Base-by-base conservation (phyloP, 1,139 yeast genomes). In the Saccharomyces hybrid region DNA sequence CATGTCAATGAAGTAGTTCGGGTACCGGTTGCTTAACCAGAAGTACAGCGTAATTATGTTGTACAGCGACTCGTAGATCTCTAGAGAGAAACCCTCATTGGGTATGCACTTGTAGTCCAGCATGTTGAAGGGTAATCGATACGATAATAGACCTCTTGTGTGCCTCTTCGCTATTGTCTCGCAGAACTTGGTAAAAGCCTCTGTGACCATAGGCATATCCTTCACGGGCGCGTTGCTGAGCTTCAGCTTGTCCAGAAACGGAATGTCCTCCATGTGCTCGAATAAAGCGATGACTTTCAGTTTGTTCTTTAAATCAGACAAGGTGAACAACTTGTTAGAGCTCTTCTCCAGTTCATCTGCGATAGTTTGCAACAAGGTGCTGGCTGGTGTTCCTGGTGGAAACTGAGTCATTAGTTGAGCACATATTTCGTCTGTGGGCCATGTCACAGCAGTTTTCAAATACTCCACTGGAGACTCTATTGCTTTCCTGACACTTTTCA, bases 11-110 rank as follows among this genome's bases (percentile, higher is more conserved):
- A 90, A 87, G 53, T 84, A 77, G 42, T 85, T 82, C 0, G 97
- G 96, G 75, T 87, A 91, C 65, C 97, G 73, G 67, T 88, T 93
- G 57, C 88, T 79, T 59, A 93, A 75, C 99, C 99, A 93, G 68
- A 89, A 73, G 66, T 82, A 91, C 12, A 88, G 73, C 60, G 85
- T 78, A 26, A 88, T 77, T 50, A 82, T 73, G 60, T 82, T 80
- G 72, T 93, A 96, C 59, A 86, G 73, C 21, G 78, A 78, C 67
- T 91, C 98, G 51, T 88, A 75, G 44, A 71, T 66, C 52, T 77
- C 78, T 50, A 88, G 71, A 14, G 73, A 73, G 48, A 76, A 75
- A 9, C 56, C 57, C 48, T 68, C 71, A 49, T 60, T 62, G 24
- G 59, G 57, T 51, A 66, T 66, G 51, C 53, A 62, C 42, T 59